phyloP scores from a whole-genome alignment of 495 filamentous ascomycete genomes.

The Lichina pygmaea region DNA sequence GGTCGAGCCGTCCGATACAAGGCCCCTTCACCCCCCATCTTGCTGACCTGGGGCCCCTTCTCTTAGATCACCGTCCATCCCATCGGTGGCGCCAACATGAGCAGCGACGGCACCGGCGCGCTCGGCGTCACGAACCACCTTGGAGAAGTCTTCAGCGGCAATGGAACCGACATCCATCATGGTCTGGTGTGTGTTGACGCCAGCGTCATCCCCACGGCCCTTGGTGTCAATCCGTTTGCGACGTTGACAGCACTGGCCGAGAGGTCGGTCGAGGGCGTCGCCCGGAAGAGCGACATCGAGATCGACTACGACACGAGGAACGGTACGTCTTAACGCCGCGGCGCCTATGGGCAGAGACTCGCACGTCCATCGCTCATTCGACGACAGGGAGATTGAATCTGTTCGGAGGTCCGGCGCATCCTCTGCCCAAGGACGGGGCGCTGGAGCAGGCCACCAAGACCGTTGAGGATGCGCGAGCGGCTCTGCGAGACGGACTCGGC shows the following conservation, averaged over 20 bases:
- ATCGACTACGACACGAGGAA: slow-evolving; percentile 25
- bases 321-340: slow-evolving; percentile 15
- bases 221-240: slow-evolving; percentile 42
- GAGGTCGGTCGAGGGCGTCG: too few relatives aligned
- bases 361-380: background rate
- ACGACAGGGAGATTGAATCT: slow-evolving; percentile 6
- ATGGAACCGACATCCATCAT: slow-evolving; percentile 19
- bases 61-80: slow-evolving; percentile 37
- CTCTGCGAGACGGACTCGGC: too few relatives aligned
- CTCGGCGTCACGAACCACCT: slow-evolving; percentile 36
- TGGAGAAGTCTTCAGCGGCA: slow-evolving; percentile 29
- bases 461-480: too few relatives aligned
- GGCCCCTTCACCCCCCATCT: background rate
- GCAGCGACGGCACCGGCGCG: slow-evolving; percentile 24
- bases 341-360: slow-evolving; percentile 9
- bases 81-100: slow-evolving; percentile 42
- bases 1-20: too few relatives aligned
- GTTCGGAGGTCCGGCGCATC: slow-evolving; percentile 6
- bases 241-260: too few relatives aligned
- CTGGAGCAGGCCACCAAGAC: slow-evolving; percentile 12
- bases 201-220: slow-evolving; percentile 32
- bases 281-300: too few relatives aligned
- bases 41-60: too few relatives aligned
- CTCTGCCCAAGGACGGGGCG: slow-evolving; percentile 8
- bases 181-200: slow-evolving; percentile 37